phyloP scores from a whole-genome alignment of 1,139 yeast species.

The Blastobotrys persicus region DNA sequence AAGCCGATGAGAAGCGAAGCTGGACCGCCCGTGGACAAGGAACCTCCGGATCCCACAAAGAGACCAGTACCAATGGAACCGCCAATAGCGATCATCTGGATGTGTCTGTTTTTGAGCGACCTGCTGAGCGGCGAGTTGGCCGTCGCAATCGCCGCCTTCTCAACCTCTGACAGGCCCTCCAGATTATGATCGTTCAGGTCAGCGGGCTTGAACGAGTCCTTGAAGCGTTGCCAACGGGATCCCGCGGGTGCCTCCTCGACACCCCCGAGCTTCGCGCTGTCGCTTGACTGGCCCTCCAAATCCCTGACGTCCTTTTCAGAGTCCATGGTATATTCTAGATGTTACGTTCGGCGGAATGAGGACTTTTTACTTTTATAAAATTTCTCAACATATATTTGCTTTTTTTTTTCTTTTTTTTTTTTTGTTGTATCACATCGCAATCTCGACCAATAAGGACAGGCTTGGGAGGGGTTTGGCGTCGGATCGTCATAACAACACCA shows the following conservation, averaged over 20 bases:
- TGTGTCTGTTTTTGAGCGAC: constrained; percentile 60
- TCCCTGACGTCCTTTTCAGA: constrained; percentile 4
- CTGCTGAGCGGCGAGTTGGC: constrained; percentile 70
- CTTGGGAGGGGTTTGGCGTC: neutral
- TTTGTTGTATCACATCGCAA: neutral
- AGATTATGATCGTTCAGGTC: constrained; percentile 23
- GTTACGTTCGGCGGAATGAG: neutral
- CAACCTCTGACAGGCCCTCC: constrained; percentile 37
- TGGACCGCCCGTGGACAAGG: constrained; percentile 60
- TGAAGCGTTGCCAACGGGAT: constrained; percentile 26
- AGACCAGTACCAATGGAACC: constrained; percentile 81
- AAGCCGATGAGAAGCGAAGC: constrained; percentile 62
- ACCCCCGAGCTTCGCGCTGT: neutral
- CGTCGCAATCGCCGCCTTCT: constrained; percentile 32
- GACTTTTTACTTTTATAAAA: neutral
- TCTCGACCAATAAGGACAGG: neutral
- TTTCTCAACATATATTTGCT: neutral
- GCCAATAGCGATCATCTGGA: constrained; percentile 85
- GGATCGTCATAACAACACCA: neutral
- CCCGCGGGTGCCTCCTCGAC: neutral
- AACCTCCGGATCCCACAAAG: constrained; percentile 64
- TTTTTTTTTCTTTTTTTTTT: too few relatives aligned
- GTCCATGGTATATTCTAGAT: neutral
- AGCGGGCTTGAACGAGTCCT: constrained; percentile 32
- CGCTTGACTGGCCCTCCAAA: neutral